Base-by-base conservation (phyloP, 2,329 filamentous ascomycete genomes). In the Zymoseptoria pseudotritici region DNA sequence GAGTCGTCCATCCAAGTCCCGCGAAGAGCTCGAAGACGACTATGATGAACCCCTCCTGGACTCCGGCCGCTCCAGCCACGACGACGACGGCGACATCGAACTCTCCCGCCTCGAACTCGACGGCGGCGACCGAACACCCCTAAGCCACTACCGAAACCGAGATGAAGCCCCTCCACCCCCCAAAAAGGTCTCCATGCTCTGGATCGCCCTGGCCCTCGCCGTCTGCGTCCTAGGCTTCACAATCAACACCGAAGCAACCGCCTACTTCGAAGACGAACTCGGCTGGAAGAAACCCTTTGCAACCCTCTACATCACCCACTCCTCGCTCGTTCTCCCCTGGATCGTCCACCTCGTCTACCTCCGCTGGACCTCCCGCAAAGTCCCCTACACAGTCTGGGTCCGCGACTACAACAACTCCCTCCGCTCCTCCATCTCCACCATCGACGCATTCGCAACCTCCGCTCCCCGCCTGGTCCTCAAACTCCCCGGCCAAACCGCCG, bases 211-310 rank as follows among this genome's bases (percentile, higher is more conserved):
- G 11, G 65, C 68, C 3, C 62, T 72, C 26, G 21, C 63, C 2
- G 53, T 67, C 20, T 70, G 68, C 24, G 70, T 73, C 5, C 42
- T 67, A 6, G 70, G 71, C 19, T 69, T 72, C 55, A 66, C 65
- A 5, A 61, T 70, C 59, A 71, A 72, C 61, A 73, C 70, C 22
- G 71, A 73, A 65, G 65, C 70, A 8, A 69, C 68, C 3, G 69
- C 69, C 8, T 73, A 73, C 58, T 68, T 71, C 56, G 66, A 73
- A 58, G 66, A 71, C 55, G 64, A 67, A 21, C 57, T 73, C 2
- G 68, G 65, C 55, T 73, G 67, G 67, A 70, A 69, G 56, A 73
- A 73, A 53, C 70, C 71, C 5, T 71, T 71, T 57, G 67, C 66
- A 21, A 71, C 69, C 9, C 61, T 73, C 54, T 73, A 72, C 59